Percentiles rank a stretch among this genome's conserved stretches.
These are phyloP conservation scores for Syzygium grande DNA, from an alignment of 345 rosid genomes.

Conservation along the genomic window DNA sequence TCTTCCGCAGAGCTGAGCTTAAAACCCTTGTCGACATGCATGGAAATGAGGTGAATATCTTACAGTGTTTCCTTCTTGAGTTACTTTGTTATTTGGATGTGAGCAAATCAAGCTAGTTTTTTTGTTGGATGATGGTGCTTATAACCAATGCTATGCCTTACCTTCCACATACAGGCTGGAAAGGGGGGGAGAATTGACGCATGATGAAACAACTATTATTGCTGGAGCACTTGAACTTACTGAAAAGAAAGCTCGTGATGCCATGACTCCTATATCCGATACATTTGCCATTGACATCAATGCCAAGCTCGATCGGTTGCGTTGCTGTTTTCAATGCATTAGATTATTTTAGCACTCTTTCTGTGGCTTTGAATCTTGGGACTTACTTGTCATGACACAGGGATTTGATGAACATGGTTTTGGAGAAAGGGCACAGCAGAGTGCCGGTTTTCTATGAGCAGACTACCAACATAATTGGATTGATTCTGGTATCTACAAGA, in stretches of 20 bases:
- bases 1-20: constrained; percentile 97
- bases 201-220: constrained; percentile 95
- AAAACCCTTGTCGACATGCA: constrained; percentile 92
- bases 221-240: constrained; percentile 96
- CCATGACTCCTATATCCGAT: constrained; percentile 85
- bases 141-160: neutral
- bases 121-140: neutral
- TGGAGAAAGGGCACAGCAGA: constrained; percentile 99
- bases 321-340: constrained; percentile 1
- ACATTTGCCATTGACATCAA: constrained; percentile 81
- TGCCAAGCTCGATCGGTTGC: constrained; percentile 72
- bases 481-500: constrained; percentile 50
- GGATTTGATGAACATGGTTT: constrained; percentile 64
- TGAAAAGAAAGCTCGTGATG: constrained; percentile 79
- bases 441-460: constrained; percentile 95
- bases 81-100: neutral
- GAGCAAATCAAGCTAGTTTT: neutral
- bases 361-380: neutral
- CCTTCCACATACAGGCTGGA: constrained; percentile 57
- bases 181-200: constrained; percentile 98
- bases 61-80: neutral
- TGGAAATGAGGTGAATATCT: constrained; percentile 76
- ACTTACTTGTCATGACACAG: constrained; percentile 19
- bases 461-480: constrained; percentile 81
- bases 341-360: neutral